These are phyloP conservation scores for Pseudogymnoascus sp. DNA, from an alignment of 2,329 filamentous ascomycete species.

Conservation along the genomic window DNA sequence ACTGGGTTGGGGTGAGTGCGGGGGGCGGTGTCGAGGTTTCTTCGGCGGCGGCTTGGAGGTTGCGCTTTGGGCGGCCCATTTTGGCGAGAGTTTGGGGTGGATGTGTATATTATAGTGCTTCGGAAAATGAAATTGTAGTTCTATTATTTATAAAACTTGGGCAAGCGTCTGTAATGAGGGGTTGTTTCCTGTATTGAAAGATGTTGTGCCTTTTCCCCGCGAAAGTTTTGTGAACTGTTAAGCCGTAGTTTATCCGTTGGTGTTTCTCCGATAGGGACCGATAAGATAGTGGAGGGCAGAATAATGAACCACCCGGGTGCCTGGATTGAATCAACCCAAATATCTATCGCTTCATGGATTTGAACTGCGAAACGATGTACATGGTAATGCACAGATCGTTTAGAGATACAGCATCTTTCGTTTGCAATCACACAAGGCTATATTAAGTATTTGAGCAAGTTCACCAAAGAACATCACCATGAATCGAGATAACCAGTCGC, in stretches of 20 bases:
- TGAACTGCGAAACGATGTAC: not conserved
- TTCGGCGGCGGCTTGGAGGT: constrained; percentile 69
- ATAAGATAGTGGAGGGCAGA: constrained; percentile 4
- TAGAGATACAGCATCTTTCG: not conserved
- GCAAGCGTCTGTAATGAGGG: not conserved
- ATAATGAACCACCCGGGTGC: constrained; percentile 3
- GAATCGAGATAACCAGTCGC: not conserved
- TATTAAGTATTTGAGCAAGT: too few relatives aligned
- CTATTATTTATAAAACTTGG: not conserved
- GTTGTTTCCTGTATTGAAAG: not conserved
- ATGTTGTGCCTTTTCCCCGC: not conserved
- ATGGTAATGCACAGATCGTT: too few relatives aligned
- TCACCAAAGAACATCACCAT: not conserved
- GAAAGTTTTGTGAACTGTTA: constrained; percentile 6
- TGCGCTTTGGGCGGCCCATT: constrained; percentile 72
- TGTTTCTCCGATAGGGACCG: constrained; percentile 4
- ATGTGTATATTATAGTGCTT: not conserved
- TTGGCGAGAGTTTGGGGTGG: not conserved
- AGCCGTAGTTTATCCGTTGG: constrained; percentile 5
- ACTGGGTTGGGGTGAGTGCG: constrained; percentile 52
- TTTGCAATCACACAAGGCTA: too few relatives aligned
- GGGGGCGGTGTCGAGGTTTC: constrained; percentile 56
- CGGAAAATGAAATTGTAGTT: not conserved
- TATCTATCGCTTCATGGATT: not conserved
- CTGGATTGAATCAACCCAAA: not conserved